Conservation (phyloP, 2,329 filamentous ascomycete species). For the Trichoderma arundinaceum region DNA sequence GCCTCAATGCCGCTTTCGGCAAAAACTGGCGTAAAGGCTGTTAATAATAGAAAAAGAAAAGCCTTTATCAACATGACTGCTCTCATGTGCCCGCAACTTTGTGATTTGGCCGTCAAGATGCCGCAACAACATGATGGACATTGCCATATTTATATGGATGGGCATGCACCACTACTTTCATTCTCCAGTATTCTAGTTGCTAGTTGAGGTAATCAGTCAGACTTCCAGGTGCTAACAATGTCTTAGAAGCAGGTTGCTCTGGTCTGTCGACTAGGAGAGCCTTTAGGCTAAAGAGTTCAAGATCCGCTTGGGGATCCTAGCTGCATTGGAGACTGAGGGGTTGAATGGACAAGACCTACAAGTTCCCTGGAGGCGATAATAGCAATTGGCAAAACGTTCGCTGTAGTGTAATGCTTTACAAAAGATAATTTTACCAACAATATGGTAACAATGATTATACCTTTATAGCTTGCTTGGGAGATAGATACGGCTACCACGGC, state of each 20-base stretch:
- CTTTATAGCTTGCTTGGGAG: neutral
- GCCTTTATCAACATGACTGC: slow-evolving; percentile 12
- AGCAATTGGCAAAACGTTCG: neutral
- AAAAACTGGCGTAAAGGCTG: slow-evolving; percentile 37
- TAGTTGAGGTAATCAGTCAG: neutral
- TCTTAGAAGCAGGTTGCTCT: neutral
- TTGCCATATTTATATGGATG: slow-evolving; percentile 4
- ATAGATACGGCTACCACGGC: too few species aligned
- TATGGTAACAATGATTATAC: too few species aligned
- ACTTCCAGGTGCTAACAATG: neutral
- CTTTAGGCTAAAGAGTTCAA: slow-evolving; percentile 23
- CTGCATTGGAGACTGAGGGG: slow-evolving; percentile 7
- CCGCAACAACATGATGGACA: neutral
- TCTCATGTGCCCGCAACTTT: neutral
- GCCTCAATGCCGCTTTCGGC: slow-evolving; percentile 66
- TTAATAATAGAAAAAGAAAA: slow-evolving; percentile 11
- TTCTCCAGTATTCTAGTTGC: neutral
- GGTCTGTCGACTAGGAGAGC: neutral
- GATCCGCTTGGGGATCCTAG: slow-evolving; percentile 10
- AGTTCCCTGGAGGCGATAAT: neutral
- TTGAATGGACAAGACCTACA: slow-evolving; percentile 5
- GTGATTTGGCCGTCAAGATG: neutral
- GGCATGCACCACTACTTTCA: slow-evolving; percentile 1
- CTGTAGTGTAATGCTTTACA: too few species aligned
- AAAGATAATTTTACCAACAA: neutral